Percentiles rank a stretch among this genome's conserved stretches.
Conservation (phyloP, 805 yeast species). For the Lachancea lanzarotensis region DNA sequence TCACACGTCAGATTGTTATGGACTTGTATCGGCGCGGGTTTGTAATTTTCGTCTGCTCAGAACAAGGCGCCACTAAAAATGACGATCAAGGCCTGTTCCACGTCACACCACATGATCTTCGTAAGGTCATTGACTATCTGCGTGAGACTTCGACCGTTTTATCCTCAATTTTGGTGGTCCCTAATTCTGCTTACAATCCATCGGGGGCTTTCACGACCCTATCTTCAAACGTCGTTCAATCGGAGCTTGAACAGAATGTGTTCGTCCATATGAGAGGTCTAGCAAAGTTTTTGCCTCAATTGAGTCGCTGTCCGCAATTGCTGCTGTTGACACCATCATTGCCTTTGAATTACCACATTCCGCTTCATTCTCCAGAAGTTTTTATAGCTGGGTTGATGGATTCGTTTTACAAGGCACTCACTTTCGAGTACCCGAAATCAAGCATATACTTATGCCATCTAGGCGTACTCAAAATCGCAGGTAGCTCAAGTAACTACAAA, state of each 20-base stretch:
- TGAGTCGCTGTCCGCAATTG: slow-evolving; percentile 17
- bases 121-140: slow-evolving; percentile 16
- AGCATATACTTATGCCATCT: slow-evolving; percentile 20
- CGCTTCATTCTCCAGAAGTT: slow-evolving; percentile 26
- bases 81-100: slow-evolving; percentile 28
- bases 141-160: slow-evolving; percentile 10
- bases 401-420: slow-evolving; percentile 17
- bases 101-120: slow-evolving; percentile 22
- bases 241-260: slow-evolving; percentile 24
- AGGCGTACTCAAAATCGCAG: slow-evolving; percentile 27
- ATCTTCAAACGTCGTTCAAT: slow-evolving; percentile 16
- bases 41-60: slow-evolving; percentile 29
- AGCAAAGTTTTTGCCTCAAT: slow-evolving; percentile 19
- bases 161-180: slow-evolving; percentile 28
- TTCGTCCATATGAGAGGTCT: slow-evolving; percentile 20
- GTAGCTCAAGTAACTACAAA: slow-evolving; percentile 31
- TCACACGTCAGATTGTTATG: slow-evolving; percentile 31
- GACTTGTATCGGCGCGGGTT: slow-evolving; percentile 32
- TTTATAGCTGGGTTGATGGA: slow-evolving; percentile 25
- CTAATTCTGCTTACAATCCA: slow-evolving; percentile 29
- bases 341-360: slow-evolving; percentile 18
- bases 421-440: slow-evolving; percentile 11
- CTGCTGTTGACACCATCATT: slow-evolving; percentile 28
- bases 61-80: slow-evolving; percentile 15
- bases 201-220: slow-evolving; percentile 19